Percentiles rank a stretch among this genome's conserved stretches.
Evolutionary conservation across 441 rosid genomes (phyloP).

Genomic region (Theobroma grandiflorum): DNA sequence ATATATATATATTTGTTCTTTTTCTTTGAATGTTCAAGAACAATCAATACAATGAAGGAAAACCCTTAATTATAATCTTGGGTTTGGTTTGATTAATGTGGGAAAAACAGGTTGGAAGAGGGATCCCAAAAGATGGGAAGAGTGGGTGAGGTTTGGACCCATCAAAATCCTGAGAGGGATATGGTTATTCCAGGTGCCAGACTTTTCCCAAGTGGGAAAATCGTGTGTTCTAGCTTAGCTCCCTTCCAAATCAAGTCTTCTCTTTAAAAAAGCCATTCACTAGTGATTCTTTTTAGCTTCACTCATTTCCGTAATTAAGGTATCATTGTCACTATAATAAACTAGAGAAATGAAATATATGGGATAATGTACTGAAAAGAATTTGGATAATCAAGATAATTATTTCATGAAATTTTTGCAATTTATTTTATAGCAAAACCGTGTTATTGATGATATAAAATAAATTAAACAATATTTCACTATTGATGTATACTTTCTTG

Average conservation of each 20-base stretch:
- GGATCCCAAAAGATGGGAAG: not conserved
- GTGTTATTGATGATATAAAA: too few species aligned
- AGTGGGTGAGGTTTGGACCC: constrained; percentile 1
- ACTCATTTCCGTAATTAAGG: not conserved
- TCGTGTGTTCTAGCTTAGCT: not conserved
- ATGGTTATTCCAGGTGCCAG: not conserved
- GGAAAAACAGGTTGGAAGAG: not conserved
- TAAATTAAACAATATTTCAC: too few species aligned
- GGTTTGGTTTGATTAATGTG: not conserved
- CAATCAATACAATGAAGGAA: not conserved
- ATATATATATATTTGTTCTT: not conserved
- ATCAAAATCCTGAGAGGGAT: not conserved
- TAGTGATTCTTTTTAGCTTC: not conserved
- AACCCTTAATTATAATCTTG: not conserved
- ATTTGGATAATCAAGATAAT: too few species aligned
- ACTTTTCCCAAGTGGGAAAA: not conserved
- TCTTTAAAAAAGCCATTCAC: not conserved
- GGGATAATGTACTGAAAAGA: too few species aligned
- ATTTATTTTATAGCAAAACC: too few species aligned
- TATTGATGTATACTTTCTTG: too few species aligned
- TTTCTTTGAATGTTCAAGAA: not conserved
- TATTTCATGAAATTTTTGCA: too few species aligned
- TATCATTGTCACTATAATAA: too few species aligned
- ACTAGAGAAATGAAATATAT: too few species aligned
- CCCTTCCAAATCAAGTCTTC: not conserved